These are phyloP conservation scores for Fusarium hostae DNA, from an alignment of 2,329 filamentous ascomycete species.

Conservation along the genomic window DNA sequence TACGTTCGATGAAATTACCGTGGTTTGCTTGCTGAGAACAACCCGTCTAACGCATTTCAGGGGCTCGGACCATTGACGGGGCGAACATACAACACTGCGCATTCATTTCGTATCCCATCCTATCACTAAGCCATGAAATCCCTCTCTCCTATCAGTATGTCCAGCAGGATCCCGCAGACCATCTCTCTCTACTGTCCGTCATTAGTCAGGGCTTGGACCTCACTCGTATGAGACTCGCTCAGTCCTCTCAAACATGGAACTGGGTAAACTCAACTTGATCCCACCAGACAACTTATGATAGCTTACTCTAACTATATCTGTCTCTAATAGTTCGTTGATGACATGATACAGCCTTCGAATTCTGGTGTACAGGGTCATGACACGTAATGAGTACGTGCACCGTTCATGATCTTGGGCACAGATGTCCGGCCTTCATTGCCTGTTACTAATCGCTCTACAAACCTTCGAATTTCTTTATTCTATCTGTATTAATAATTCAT, in stretches of 20 bases:
- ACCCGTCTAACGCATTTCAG: neutral
- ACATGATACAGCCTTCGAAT: rapidly evolving
- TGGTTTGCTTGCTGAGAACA: neutral
- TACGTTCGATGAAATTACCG: too few species aligned
- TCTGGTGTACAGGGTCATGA: neutral
- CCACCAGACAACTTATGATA: neutral
- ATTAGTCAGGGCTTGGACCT: neutral
- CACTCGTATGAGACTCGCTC: neutral
- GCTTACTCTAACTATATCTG: rapidly evolving
- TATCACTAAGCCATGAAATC: neutral
- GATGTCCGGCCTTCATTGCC: neutral
- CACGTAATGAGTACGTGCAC: too few species aligned
- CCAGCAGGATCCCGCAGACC: rapidly evolving
- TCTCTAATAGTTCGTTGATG: too few species aligned
- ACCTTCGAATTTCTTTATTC: neutral
- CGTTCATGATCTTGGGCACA: neutral
- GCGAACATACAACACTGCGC: neutral
- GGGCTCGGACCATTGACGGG: neutral
- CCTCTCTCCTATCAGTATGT: too few species aligned
- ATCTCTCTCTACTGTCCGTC: neutral
- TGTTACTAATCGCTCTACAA: neutral
- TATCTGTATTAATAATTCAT: neutral
- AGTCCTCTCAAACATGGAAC: neutral
- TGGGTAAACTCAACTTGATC: neutral
- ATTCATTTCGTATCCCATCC: too few species aligned